Percentiles rank a stretch among this genome's conserved stretches.
Conservation (phyloP, 2,329 filamentous ascomycete genomes). For the Hawksworthiomyces lignivorus region DNA sequence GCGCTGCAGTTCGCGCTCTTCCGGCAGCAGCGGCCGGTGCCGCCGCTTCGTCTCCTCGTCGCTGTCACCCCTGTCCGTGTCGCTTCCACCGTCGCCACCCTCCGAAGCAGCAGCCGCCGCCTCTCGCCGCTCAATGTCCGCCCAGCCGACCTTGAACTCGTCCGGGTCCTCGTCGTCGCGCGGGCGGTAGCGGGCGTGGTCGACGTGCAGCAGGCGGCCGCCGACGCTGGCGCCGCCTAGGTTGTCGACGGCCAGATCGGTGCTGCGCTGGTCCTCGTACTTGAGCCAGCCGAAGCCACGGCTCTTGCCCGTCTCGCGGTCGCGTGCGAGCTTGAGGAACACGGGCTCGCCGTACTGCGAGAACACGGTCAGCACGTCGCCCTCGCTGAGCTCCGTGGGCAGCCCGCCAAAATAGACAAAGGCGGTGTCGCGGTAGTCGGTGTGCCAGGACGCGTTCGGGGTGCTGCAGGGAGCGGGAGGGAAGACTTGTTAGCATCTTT, state of each 20-base stretch:
- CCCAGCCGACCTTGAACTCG: conserved; percentile 51
- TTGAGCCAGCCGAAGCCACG: conserved; percentile 94
- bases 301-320: conserved; percentile 94
- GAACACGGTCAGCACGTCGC: conserved; percentile 93
- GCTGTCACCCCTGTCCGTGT: conserved; percentile 38
- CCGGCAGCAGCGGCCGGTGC: conserved; percentile 58
- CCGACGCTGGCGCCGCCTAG: conserved; percentile 77
- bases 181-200: conserved; percentile 86
- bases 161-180: conserved; percentile 68
- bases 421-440: conserved; percentile 90
- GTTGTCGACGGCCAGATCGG: conserved; percentile 93
- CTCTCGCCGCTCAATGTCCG: conserved; percentile 49
- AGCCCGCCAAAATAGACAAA: conserved; percentile 95
- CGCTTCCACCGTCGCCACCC: conserved; percentile 23
- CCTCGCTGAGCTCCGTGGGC: conserved; percentile 86
- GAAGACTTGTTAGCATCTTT: not conserved
- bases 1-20: conserved; percentile 71
- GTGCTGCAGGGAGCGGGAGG: conserved; percentile 47
- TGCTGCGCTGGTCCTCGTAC: conserved; percentile 95
- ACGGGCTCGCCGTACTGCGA: conserved; percentile 94
- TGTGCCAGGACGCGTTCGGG: conserved; percentile 88
- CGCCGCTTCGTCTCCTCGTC: conserved; percentile 22
- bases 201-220: conserved; percentile 74
- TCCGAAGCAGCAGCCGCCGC: conserved; percentile 30
- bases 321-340: conserved; percentile 83